These are phyloP conservation scores for Verticillium tricorpus DNA, from an alignment of 2,329 filamentous ascomycete genomes.

Conservation along the genomic window DNA sequence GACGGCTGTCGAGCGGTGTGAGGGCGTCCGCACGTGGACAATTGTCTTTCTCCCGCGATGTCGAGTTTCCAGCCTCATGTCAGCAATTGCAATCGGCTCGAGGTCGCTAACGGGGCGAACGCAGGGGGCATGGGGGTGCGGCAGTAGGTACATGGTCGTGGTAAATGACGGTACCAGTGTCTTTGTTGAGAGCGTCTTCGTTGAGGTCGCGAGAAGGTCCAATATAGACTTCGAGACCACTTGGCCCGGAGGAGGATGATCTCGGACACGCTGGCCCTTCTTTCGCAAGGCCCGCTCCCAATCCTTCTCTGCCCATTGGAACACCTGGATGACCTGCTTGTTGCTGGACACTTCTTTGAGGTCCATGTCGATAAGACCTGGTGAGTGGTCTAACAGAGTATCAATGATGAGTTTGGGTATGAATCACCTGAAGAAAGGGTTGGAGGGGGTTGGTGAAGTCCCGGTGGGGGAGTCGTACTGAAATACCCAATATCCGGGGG, in stretches of 20 bases:
- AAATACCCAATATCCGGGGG: too few relatives aligned
- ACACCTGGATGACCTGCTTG: background rate
- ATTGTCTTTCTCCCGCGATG: conserved; percentile 17
- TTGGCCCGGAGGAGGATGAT: background rate
- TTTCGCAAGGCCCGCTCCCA: background rate
- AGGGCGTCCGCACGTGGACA: conserved; percentile 15
- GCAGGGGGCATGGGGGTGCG: conserved; percentile 19
- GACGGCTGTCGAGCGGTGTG: conserved; percentile 13
- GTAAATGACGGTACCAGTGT: background rate
- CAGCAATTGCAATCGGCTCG: conserved; percentile 17
- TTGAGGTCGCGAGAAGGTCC: background rate
- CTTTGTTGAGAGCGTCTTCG: background rate
- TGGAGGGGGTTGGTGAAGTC: too few relatives aligned
- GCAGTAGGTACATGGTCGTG: background rate
- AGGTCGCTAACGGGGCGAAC: conserved; percentile 13
- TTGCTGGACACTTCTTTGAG: background rate
- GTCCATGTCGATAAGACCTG: background rate
- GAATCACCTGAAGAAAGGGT: too few relatives aligned
- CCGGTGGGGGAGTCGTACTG: too few relatives aligned
- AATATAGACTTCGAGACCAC: background rate
- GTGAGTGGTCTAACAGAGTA: background rate
- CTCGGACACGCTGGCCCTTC: background rate
- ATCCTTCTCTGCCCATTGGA: background rate
- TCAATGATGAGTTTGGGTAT: background rate
- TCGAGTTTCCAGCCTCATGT: conserved; percentile 24